These are phyloP conservation scores for Coffea eugenioides DNA, from an alignment of 257 asterid genomes.

Conservation along the genomic window DNA sequence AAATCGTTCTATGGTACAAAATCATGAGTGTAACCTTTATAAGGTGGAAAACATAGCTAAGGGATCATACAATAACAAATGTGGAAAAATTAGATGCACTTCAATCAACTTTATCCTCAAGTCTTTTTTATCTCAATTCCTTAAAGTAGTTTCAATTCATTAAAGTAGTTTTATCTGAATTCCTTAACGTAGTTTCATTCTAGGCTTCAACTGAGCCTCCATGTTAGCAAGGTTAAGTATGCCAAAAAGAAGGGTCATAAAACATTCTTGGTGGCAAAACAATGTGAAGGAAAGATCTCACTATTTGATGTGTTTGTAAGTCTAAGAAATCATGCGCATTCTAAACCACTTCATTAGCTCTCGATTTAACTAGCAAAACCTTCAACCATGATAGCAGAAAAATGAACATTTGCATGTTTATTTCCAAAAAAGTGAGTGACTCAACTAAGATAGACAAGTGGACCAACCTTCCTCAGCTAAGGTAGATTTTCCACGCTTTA, in stretches of 20 bases:
- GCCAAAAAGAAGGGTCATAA: neutral
- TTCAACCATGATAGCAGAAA: neutral
- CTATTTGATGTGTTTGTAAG: neutral
- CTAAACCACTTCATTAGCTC: neutral
- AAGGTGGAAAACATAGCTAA: neutral
- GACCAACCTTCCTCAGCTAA: slow-evolving; percentile 61
- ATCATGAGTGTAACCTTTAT: neutral
- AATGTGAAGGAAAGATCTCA: neutral
- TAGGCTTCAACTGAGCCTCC: neutral
- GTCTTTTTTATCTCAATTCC: neutral
- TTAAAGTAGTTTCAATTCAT: neutral
- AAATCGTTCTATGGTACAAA: neutral
- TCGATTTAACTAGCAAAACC: neutral
- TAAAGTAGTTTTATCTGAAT: neutral
- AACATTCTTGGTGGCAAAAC: neutral
- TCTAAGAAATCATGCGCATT: neutral
- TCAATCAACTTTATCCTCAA: neutral
- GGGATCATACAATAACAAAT: neutral
- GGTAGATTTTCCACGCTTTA: slow-evolving; percentile 71
- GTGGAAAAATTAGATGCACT: neutral
- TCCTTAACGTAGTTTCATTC: neutral
- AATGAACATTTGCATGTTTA: neutral
- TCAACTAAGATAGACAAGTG: slow-evolving; percentile 7
- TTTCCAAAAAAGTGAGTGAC: neutral
- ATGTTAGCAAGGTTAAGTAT: neutral